Evolutionary conservation across 257 asterid genomes (phyloP).

Genomic region (Leptodermis oblonga): DNA sequence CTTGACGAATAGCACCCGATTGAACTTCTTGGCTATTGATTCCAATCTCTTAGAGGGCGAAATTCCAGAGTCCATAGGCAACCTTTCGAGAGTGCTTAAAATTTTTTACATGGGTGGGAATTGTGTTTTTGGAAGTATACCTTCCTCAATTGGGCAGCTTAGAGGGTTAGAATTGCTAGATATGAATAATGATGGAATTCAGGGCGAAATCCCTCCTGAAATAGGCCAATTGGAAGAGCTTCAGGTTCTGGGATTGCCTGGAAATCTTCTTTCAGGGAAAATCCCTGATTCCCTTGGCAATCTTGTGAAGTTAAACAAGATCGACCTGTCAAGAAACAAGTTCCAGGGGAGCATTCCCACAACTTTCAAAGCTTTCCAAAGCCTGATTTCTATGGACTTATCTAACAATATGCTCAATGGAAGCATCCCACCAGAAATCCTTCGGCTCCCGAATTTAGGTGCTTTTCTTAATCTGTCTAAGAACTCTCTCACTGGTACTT

Average conservation of each 20-base stretch:
- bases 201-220: conserved; percentile 51
- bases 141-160: conserved; percentile 50
- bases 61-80: conserved; percentile 55
- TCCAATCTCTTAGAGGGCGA: conserved; percentile 42
- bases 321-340: conserved; percentile 49
- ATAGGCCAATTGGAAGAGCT: conserved; percentile 39
- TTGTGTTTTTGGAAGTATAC: conserved; percentile 36
- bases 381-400: conserved; percentile 39
- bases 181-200: conserved; percentile 27
- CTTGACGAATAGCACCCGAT: conserved; percentile 38
- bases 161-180: conserved; percentile 31
- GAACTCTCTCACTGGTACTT: conserved; percentile 39
- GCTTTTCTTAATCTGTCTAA: conserved; percentile 42
- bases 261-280: conserved; percentile 38
- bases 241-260: conserved; percentile 30
- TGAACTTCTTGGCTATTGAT: conserved; percentile 44
- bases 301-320: conserved; percentile 31
- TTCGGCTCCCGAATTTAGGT: conserved; percentile 38
- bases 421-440: conserved; percentile 36
- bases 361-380: conserved; percentile 29
- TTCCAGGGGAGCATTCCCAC: conserved; percentile 42
- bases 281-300: conserved; percentile 48
- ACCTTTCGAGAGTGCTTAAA: conserved; percentile 40
- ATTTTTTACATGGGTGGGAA: conserved; percentile 46
- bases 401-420: conserved; percentile 47